phyloP scores from a whole-genome alignment of 2,329 filamentous ascomycete species.

The Aspergillus sp. region DNA sequence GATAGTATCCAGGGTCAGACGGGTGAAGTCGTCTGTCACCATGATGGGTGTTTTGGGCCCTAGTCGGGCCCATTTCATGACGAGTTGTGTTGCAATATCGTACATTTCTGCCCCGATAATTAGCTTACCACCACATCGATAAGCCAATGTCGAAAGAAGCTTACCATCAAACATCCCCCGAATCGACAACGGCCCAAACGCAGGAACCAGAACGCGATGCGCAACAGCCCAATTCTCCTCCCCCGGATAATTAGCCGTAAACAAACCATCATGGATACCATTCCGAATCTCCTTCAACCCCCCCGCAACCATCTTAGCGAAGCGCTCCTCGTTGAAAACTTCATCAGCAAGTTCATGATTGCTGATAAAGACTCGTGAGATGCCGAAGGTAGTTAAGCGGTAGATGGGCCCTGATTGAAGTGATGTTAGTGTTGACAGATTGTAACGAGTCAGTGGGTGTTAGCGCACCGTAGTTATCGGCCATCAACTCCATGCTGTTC shows the following conservation, averaged over 20 bases:
- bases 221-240: conserved; percentile 60
- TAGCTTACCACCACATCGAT: not conserved
- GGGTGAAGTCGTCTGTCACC: conserved; percentile 61
- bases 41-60: conserved; percentile 53
- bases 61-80: conserved; percentile 38
- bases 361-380: conserved; percentile 43
- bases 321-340: conserved; percentile 59
- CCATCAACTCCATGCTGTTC: conserved; percentile 50
- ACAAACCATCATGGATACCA: conserved; percentile 58
- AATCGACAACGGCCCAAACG: conserved; percentile 42
- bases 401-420: conserved; percentile 50
- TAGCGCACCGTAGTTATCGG: conserved; percentile 57
- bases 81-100: conserved; percentile 33
- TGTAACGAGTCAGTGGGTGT: not conserved
- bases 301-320: conserved; percentile 51
- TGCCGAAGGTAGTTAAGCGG: conserved; percentile 46
- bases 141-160: not conserved
- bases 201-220: conserved; percentile 42
- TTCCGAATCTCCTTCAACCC: conserved; percentile 52
- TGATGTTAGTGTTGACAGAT: too few relatives aligned
- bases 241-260: conserved; percentile 47
- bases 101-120: conserved; percentile 28
- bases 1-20: conserved; percentile 66
- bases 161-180: conserved; percentile 37
- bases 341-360: conserved; percentile 55